A percentile compares a stretch with the other conserved stretches of the same genome.
phyloP scores from a whole-genome alignment of 2,329 filamentous ascomycete species.

The Magnaporthales sp. region DNA sequence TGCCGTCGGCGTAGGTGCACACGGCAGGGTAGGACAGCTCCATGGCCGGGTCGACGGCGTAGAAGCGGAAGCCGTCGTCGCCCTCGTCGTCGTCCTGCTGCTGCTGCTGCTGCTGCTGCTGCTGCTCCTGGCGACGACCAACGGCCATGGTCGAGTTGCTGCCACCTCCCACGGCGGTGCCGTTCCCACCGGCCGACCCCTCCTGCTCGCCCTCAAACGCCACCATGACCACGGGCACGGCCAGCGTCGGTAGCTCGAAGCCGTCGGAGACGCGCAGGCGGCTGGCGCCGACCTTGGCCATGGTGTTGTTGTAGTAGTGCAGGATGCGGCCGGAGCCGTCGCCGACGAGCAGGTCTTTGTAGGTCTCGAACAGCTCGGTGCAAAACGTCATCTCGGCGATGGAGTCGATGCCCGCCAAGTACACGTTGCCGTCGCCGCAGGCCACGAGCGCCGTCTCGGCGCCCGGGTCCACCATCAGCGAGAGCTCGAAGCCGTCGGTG shows the following conservation, averaged over 20 bases:
- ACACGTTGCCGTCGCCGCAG: conserved; percentile 44
- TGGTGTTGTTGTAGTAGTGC: conserved; percentile 25
- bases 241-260: conserved; percentile 10
- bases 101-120: not conserved
- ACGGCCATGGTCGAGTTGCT: not conserved
- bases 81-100: conserved; percentile 1
- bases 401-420: conserved; percentile 69
- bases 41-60: conserved; percentile 13
- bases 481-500: conserved; percentile 13
- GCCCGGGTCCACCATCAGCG: conserved; percentile 13
- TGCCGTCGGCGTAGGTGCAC: conserved; percentile 17
- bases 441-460: conserved; percentile 16
- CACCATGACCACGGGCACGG: conserved; percentile 7
- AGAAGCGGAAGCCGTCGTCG: conserved; percentile 11
- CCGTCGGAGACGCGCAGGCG: conserved; percentile 17
- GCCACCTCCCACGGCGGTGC: too few species aligned
- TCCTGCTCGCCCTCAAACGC: not conserved
- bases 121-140: not conserved
- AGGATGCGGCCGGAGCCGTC: conserved; percentile 11
- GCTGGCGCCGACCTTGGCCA: conserved; percentile 20
- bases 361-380: conserved; percentile 17
- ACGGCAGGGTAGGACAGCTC: conserved; percentile 19
- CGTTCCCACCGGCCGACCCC: not conserved
- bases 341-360: conserved; percentile 11
- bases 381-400: conserved; percentile 91